Conservation (phyloP, 1,284 basidiomycete species). For the Boletus semigastroideus region DNA sequence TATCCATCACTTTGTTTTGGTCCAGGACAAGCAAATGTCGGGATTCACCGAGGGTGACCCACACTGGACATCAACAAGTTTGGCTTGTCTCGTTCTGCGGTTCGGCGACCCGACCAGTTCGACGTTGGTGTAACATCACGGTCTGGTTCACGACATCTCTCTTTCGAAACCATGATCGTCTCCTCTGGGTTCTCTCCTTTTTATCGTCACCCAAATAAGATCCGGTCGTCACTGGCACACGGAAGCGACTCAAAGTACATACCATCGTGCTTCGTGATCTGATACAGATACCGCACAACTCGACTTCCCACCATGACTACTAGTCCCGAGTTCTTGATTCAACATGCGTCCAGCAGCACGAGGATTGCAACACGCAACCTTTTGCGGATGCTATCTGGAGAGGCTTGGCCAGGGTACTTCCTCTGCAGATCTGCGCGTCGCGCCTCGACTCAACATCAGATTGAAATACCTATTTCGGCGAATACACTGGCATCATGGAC, state of each 20-base stretch:
- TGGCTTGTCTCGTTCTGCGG: background rate
- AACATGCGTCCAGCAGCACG: background rate
- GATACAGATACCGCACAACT: background rate
- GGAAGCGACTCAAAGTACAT: too few relatives aligned
- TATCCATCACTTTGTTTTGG: slow-evolving; percentile 45
- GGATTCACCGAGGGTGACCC: background rate
- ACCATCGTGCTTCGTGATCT: background rate
- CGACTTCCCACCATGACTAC: background rate
- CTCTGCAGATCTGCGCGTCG: background rate
- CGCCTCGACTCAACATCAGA: background rate
- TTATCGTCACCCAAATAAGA: background rate
- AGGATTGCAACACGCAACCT: background rate
- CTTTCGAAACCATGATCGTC: background rate
- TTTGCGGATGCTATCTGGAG: background rate
- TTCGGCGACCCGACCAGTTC: background rate
- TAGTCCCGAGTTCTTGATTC: background rate
- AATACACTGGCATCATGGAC: background rate
- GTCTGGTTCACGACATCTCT: background rate
- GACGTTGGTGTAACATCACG: background rate
- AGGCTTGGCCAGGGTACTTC: background rate
- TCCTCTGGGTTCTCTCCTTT: background rate
- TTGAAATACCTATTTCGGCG: background rate
- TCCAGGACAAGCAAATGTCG: too few relatives aligned
- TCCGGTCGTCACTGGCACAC: background rate
- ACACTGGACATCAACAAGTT: too few relatives aligned